A percentile compares a stretch with the other conserved stretches of the same genome.
These are phyloP conservation scores for Jacaranda copaia DNA, from an alignment of 257 asterid species.

Conservation along the genomic window DNA sequence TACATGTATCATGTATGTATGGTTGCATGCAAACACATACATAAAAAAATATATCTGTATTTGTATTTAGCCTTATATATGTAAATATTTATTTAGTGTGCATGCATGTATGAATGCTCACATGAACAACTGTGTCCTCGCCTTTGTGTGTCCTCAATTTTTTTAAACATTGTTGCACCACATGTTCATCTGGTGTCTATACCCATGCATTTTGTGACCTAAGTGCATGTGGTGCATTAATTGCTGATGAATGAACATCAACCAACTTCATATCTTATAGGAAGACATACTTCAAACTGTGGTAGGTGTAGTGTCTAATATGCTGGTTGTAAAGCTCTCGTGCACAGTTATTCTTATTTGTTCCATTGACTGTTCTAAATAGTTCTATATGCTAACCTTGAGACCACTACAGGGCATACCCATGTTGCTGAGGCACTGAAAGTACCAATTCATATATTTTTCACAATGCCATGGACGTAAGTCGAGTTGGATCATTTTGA, in stretches of 20 bases:
- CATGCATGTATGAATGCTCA: too few relatives aligned
- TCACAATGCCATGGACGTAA: constrained; percentile 99
- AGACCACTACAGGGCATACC: constrained; percentile 74
- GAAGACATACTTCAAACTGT: neutral
- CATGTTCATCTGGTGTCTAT: neutral
- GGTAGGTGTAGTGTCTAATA: neutral
- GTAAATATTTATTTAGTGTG: too few relatives aligned
- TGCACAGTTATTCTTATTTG: constrained; percentile 5
- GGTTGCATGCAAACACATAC: too few relatives aligned
- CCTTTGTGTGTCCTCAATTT: neutral
- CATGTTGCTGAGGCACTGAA: constrained; percentile 95
- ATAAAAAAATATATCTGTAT: too few relatives aligned
- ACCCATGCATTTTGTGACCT: neutral
- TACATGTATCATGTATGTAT: too few relatives aligned
- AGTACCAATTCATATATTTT: constrained; percentile 89
- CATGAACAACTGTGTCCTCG: neutral
- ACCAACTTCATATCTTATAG: neutral
- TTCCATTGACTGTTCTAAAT: constrained; percentile 1
- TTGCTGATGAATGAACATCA: constrained; percentile 7
- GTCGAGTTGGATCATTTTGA: constrained; percentile 46
- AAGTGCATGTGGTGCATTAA: neutral
- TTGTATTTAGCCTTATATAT: too few relatives aligned
- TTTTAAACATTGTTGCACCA: neutral
- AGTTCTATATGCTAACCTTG: constrained; percentile 33
- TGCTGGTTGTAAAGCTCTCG: constrained; percentile 3